Evolutionary conservation across 2,329 filamentous ascomycete genomes (phyloP).

Genomic region (Aspergillus ustus): DNA sequence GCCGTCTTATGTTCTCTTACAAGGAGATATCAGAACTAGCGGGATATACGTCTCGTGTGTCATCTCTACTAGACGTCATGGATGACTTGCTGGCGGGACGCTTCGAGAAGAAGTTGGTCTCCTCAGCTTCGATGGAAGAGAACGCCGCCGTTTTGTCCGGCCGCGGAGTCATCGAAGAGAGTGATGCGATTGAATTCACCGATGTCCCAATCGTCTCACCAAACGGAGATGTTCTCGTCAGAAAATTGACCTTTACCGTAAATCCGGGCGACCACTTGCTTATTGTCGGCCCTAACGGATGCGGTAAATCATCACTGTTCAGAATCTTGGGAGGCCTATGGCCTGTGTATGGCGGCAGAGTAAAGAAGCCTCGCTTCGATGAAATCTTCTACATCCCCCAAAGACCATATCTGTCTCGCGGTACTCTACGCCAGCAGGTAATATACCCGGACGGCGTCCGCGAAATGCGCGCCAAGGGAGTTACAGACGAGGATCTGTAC

Average conservation of each 20-base stretch:
- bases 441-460: slow-evolving; percentile 91
- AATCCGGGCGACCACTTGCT: slow-evolving; percentile 86
- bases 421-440: slow-evolving; percentile 92
- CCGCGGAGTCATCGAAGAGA: slow-evolving; percentile 80
- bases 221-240: slow-evolving; percentile 90
- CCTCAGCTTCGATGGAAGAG: slow-evolving; percentile 78
- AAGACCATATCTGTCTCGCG: slow-evolving; percentile 87
- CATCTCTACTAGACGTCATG: slow-evolving; percentile 89
- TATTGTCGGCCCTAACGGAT: slow-evolving; percentile 95
- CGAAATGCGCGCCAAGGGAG: slow-evolving; percentile 82
- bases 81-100: slow-evolving; percentile 86
- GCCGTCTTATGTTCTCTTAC: slow-evolving; percentile 96
- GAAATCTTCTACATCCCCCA: slow-evolving; percentile 99
- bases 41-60: slow-evolving; percentile 91
- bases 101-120: slow-evolving; percentile 96
- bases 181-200: slow-evolving; percentile 80
- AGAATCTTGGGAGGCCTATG: slow-evolving; percentile 93
- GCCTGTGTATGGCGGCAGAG: slow-evolving; percentile 95
- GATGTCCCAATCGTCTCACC: slow-evolving; percentile 95
- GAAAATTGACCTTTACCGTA: slow-evolving; percentile 83
- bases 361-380: slow-evolving; percentile 86
- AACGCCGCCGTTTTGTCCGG: slow-evolving; percentile 83
- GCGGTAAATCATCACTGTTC: slow-evolving; percentile 95
- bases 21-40: slow-evolving; percentile 96
- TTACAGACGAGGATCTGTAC: slow-evolving; percentile 80